Base-by-base conservation (phyloP, 78 protist species). In the Cavenderia fasciculata region DNA sequence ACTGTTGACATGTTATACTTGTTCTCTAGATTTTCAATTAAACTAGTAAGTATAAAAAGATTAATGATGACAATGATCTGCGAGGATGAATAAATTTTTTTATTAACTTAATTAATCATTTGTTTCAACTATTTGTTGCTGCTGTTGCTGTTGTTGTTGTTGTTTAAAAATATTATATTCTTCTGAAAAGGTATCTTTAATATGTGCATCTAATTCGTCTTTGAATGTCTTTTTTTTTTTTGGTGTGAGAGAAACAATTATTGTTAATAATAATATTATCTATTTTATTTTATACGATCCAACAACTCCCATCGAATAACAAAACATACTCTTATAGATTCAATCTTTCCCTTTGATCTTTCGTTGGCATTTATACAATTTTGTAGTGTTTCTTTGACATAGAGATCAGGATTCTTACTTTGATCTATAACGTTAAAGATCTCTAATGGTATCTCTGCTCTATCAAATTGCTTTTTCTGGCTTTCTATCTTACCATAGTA, bases 341-440 rank as follows among this genome's bases (percentile, higher is more conserved):
- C 78, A 10, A 82, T 68, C 29, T 82, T 82, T 52, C 89, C 89
- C 56, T 82, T 82, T 23, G 89, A 68, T 68, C 72, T 65, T 34
- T 82, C 89, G 33, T 82, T 82, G 38, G 89, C 89, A 33, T 56
- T 4, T 41, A 82, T 33, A 68, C 89, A 82, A 56, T 82, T 82
- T 47, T 82, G 89, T 44, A 82, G 41, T 12, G 75, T 65, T 56
- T 82, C 89, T 68, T 82, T 82, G 21, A 82, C 89, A 43, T 68
- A 82, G 41, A 82, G 40, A 82, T 82, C 89, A 41, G 89, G 89
- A 40, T 82, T 82, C 33, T 82, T 82, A 54, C 74, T 61, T 43
- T 82, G 89, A 56, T 82, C 89, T 8, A 82, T 82, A 12, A 82
- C 89, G n/a, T 62, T 82, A 34, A 82, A 82, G 49, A 82, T 82